Evolutionary conservation across 164 flowering plant species (phyloP), one percentile per base, ranked within the genome.

Genomic region (Piper longum): DNA sequence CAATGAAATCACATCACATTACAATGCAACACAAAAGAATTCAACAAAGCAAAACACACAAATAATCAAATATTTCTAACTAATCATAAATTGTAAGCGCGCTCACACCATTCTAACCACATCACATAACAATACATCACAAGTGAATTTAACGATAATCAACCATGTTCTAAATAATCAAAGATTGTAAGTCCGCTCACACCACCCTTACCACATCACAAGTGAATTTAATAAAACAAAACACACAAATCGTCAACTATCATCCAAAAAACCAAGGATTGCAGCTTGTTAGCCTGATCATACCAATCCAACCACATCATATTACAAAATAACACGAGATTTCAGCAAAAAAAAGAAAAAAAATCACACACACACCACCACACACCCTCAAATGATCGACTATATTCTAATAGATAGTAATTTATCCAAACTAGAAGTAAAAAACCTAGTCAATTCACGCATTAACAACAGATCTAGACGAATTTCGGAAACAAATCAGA

Each of bases 171-270:
- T 16, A 17, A 56, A 7, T 7, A 56, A 17, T 12, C 16, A 17
- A 26, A 26, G 36, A 26, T 26, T 91, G 70, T 88, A 88, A 36
- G 84, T 81, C 97, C 88, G 71, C 70, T 42, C 11, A 18, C 43
- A 19, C 4, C 18, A 43, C 2, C 36, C 36, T 26, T 26, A 26
- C 36, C 36, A 26, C 36, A 26, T 26, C 36, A 26, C 36, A 26
- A 26, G 36, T 26, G 36, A 26, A 26, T 26, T 26, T 26, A 26
- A 26, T 8, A 17, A 41, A 16, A 17, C 14, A n/a, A 60, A 42
- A 4, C 48, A 9, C 52, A 39, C 26, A 56, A 56, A 17, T 26
- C 3, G n/a, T 16, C 4, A 56, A 17, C 6, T 5, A 56, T 19
- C 36, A 4, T 9, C 6, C 16, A 17, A 56, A 7, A 26, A 56